Conservation (phyloP, 2,329 filamentous ascomycete species). For the Capronia epimyces region DNA sequence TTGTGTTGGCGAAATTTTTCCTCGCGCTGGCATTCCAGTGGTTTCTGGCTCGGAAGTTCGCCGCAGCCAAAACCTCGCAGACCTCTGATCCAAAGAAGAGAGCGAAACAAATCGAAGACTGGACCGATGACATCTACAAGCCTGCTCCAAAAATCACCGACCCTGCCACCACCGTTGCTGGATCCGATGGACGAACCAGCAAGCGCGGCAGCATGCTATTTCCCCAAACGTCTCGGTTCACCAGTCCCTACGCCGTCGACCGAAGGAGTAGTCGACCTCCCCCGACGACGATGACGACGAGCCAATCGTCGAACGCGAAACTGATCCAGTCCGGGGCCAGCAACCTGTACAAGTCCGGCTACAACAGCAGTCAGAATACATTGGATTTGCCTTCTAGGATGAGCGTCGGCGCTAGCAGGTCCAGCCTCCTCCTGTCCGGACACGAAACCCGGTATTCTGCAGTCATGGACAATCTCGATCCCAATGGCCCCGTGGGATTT, state of each 20-base stretch:
- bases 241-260: slow-evolving; percentile 77
- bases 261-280: slow-evolving; percentile 51
- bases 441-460: slow-evolving; percentile 50
- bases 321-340: slow-evolving; percentile 57
- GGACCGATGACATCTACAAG: slow-evolving; percentile 95
- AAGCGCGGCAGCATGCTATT: slow-evolving; percentile 81
- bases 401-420: slow-evolving; percentile 40
- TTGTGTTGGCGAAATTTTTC: slow-evolving; percentile 80
- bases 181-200: slow-evolving; percentile 62
- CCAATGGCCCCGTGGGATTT: slow-evolving; percentile 81
- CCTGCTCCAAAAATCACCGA: slow-evolving; percentile 78
- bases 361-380: slow-evolving; percentile 54
- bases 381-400: slow-evolving; percentile 44
- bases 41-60: slow-evolving; percentile 86
- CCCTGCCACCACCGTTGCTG: slow-evolving; percentile 58
- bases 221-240: slow-evolving; percentile 90
- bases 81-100: slow-evolving; percentile 75
- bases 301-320: slow-evolving; percentile 70
- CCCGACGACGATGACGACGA: slow-evolving; percentile 94
- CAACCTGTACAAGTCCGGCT: slow-evolving; percentile 58
- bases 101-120: slow-evolving; percentile 92
- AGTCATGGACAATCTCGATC: slow-evolving; percentile 57
- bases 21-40: slow-evolving; percentile 90
- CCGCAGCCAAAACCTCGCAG: slow-evolving; percentile 77
- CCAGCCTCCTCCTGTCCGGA: slow-evolving; percentile 58